Evolutionary conservation across 805 yeast species (phyloP), one percentile per base, ranked within the genome.

Genomic region (Teunomyces panamensis): DNA sequence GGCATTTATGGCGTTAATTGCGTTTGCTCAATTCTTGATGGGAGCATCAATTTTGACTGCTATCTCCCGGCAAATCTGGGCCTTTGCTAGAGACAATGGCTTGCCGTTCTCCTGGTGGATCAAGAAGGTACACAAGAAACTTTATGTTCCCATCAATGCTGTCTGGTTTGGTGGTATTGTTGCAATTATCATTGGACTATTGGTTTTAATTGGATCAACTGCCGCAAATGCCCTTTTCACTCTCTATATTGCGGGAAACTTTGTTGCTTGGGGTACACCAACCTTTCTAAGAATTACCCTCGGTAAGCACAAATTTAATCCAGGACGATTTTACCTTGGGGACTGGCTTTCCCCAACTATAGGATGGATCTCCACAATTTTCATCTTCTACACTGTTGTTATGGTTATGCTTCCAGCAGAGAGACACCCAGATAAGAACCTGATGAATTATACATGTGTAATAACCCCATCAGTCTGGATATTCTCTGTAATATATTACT

Each of bases 11-110:
- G 55, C 80, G 2, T 55, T 84, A 45, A 77, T 82, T 59, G 76
- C 82, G 9, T 59, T 74, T 51, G 81, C 85, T 14, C 88, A 83
- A 60, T 81, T 78, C 63, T 65, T 83, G 47, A 84, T 84, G 88
- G 85, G 86, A 10, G 73, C 80, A 24, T 80, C 85, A 3, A 74
- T 79, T 46, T 67, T 83, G 42, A 75, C 83, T 42, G 88, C 89
- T 9, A 75, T 79, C 6, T 82, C 87, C 4, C 77, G 90, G 63
- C 89, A 84, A 62, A 74, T 83, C 44, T 85, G 86, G 82, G 89
- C 89, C 1, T 83, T 84, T 63, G 82, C 88, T 37, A 78, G 92
- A 68, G 92, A 85, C 61, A 82, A 84, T 56, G 90, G 89, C 10
- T 72, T 85, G 48, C 91, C 91, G 9, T 68, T 83, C 52, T 74